Conservation (phyloP, 495 filamentous ascomycete genomes). For the Aspergillus panamensis region DNA sequence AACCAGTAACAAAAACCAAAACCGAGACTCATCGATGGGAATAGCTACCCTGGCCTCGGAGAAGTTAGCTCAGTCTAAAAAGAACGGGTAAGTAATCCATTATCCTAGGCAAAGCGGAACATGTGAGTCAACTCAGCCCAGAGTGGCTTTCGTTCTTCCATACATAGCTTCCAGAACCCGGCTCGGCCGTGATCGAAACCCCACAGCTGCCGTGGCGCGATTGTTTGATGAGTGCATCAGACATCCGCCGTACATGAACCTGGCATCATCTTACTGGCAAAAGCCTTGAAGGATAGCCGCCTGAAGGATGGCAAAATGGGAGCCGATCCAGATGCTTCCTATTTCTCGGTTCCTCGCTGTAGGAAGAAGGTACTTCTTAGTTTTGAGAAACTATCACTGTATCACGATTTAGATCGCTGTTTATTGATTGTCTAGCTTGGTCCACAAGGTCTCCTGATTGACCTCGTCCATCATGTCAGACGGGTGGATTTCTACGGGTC, state of each 20-base stretch:
- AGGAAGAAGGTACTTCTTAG: constrained; percentile 11
- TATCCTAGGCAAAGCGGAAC: background rate
- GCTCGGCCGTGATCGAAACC: constrained; percentile 1
- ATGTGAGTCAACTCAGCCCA: constrained; percentile 3
- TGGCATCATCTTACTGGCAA: constrained; percentile 6
- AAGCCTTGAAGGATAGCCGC: background rate
- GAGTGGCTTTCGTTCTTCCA: constrained; percentile 1
- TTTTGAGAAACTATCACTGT: constrained; percentile 18
- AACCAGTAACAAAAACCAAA: background rate
- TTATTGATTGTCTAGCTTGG: constrained; percentile 17
- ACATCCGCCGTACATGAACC: constrained; percentile 1
- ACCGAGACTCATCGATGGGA: background rate
- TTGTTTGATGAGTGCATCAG: background rate
- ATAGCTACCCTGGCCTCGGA: background rate
- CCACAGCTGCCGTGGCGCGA: background rate
- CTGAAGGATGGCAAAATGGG: constrained; percentile 1
- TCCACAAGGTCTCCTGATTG: constrained; percentile 18
- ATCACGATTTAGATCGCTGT: constrained; percentile 15
- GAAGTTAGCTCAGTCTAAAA: background rate
- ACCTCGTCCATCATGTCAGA: constrained; percentile 5
- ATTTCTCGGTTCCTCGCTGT: constrained; percentile 17
- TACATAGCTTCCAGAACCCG: constrained; percentile 10
- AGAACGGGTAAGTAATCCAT: background rate
- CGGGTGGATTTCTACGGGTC: constrained; percentile 3
- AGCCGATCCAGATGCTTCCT: constrained; percentile 17